These are phyloP conservation scores for Boletales sp. DNA, from an alignment of 768 basidiomycete genomes.

Conservation along the genomic window DNA sequence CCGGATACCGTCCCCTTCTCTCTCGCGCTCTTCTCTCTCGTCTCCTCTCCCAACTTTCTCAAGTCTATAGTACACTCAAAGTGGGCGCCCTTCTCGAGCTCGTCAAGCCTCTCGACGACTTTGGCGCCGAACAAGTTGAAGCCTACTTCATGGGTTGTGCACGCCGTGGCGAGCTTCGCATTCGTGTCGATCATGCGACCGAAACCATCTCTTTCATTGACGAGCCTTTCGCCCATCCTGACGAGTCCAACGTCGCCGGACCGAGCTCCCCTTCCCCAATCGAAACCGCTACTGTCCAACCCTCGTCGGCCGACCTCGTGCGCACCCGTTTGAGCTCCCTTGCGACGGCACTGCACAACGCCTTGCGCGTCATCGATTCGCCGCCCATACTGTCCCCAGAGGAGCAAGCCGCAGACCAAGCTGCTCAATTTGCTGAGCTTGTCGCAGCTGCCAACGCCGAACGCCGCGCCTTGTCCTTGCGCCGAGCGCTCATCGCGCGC, in stretches of 20 bases:
- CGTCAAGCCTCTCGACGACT: constrained; percentile 65
- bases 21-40: constrained; percentile 90
- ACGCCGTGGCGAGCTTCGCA: constrained; percentile 77
- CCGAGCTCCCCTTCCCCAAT: constrained; percentile 15
- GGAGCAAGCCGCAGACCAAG: constrained; percentile 43
- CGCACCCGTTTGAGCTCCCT: constrained; percentile 76
- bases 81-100: constrained; percentile 75
- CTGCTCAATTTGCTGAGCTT: constrained; percentile 55
- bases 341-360: constrained; percentile 68
- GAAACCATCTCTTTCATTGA: constrained; percentile 85
- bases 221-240: constrained; percentile 55
- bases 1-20: constrained; percentile 85
- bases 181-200: constrained; percentile 85
- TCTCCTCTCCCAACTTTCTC: constrained; percentile 84
- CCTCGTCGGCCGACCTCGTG: constrained; percentile 67
- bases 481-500: constrained; percentile 80
- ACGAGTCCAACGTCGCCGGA: constrained; percentile 30
- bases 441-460: constrained; percentile 68
- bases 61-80: constrained; percentile 87
- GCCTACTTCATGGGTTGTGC: constrained; percentile 93
- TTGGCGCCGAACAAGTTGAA: constrained; percentile 73
- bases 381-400: constrained; percentile 36
- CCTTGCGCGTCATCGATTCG: constrained; percentile 55
- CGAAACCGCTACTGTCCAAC: constrained; percentile 61
- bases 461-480: constrained; percentile 70